phyloP scores from a whole-genome alignment of 1,284 basidiomycete genomes.

The Sutorius eximius region DNA sequence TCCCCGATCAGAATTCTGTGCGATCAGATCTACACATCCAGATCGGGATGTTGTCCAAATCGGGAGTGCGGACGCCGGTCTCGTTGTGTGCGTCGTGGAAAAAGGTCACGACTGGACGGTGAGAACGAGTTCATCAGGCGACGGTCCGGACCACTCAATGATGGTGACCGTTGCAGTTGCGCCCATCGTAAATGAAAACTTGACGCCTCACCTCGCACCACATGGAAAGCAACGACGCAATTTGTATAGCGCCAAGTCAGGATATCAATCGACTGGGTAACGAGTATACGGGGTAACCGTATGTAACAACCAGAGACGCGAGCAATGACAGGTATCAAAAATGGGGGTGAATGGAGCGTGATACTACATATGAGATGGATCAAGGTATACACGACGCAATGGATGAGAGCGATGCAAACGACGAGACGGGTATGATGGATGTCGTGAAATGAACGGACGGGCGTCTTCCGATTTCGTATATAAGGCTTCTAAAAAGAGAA shows the following conservation, averaged over 20 bases:
- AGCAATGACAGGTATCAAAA: conserved; percentile 36
- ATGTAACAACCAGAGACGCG: conserved; percentile 31
- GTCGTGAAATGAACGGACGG: conserved; percentile 38
- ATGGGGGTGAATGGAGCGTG: conserved; percentile 35
- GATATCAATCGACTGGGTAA: conserved; percentile 38
- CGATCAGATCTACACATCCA: conserved; percentile 32
- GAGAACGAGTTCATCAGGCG: conserved; percentile 17
- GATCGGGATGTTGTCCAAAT: conserved; percentile 23
- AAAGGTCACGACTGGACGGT: conserved; percentile 11
- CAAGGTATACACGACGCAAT: conserved; percentile 38
- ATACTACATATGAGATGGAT: conserved; percentile 39
- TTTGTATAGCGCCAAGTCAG: conserved; percentile 20
- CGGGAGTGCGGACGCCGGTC: conserved; percentile 21
- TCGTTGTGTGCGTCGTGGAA: conserved; percentile 11
- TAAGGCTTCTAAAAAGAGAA: conserved; percentile 28
- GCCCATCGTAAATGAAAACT: conserved; percentile 29
- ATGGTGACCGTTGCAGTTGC: conserved; percentile 18
- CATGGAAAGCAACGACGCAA: conserved; percentile 10
- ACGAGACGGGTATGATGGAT: conserved; percentile 35
- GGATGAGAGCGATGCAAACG: conserved; percentile 39
- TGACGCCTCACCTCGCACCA: conserved; percentile 21
- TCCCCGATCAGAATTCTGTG: conserved; percentile 37
- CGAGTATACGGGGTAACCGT: conserved; percentile 39
- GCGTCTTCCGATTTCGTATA: conserved; percentile 38
- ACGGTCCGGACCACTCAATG: conserved; percentile 10